phyloP scores from a whole-genome alignment of 2,329 filamentous ascomycete species.

The Bipolaris zeicola region DNA sequence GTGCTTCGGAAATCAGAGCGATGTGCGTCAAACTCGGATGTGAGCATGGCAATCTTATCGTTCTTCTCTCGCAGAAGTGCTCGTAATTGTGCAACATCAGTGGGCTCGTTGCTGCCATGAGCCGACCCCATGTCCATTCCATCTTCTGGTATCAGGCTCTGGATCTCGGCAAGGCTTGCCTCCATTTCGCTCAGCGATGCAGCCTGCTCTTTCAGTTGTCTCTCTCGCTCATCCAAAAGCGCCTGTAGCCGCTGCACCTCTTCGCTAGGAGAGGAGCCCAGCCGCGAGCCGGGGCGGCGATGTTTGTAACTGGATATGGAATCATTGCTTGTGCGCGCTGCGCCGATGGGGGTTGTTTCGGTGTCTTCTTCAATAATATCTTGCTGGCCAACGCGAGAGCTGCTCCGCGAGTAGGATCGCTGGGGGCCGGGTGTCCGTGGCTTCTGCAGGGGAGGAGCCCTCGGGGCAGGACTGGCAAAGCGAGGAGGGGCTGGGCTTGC shows the following conservation, averaged over 20 bases:
- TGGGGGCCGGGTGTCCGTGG: slow-evolving; percentile 50
- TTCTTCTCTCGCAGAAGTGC: slow-evolving; percentile 92
- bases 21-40: slow-evolving; percentile 91
- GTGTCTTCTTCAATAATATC: slow-evolving; percentile 49
- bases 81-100: slow-evolving; percentile 77
- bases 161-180: slow-evolving; percentile 79
- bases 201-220: slow-evolving; percentile 86
- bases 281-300: slow-evolving; percentile 33
- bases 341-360: slow-evolving; percentile 57
- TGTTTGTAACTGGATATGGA: slow-evolving; percentile 56
- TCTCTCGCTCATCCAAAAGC: slow-evolving; percentile 82
- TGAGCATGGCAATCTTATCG: slow-evolving; percentile 92
- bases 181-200: slow-evolving; percentile 88
- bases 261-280: slow-evolving; percentile 55
- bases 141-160: slow-evolving; percentile 67
- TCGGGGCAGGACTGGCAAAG: slow-evolving; percentile 64
- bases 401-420: slow-evolving; percentile 55
- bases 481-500: slow-evolving; percentile 65
- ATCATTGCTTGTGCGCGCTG: slow-evolving; percentile 59
- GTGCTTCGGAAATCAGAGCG: slow-evolving; percentile 95
- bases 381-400: slow-evolving; percentile 54
- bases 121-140: slow-evolving; percentile 56
- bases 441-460: slow-evolving; percentile 60
- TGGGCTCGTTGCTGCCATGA: slow-evolving; percentile 54
- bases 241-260: slow-evolving; percentile 74